Evolutionary conservation across 139 green algal genomes (phyloP).

Genomic region (Marvania coccoides): DNA sequence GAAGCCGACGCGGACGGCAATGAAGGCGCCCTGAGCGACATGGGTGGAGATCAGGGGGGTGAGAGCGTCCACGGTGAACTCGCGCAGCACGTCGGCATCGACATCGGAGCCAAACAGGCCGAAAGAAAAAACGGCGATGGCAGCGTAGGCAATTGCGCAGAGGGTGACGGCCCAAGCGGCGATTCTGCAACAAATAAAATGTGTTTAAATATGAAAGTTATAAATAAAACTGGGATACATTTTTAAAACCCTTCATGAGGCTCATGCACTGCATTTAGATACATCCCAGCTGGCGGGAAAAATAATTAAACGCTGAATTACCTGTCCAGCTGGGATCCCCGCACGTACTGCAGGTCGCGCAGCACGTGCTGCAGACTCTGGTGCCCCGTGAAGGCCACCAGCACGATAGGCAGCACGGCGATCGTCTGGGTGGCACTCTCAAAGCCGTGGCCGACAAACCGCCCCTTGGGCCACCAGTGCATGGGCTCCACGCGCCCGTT

Average conservation of each 20-base stretch:
- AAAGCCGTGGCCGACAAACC: conserved; percentile 12
- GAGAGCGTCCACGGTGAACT: conserved; percentile 21
- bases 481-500: conserved; percentile 17
- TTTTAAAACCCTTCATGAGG: too few relatives aligned
- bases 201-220: too few relatives aligned
- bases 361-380: conserved; percentile 6
- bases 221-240: too few relatives aligned
- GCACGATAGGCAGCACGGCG: conserved; percentile 10
- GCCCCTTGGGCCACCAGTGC: conserved; percentile 14
- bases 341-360: conserved; percentile 1
- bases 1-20: conserved; percentile 13
- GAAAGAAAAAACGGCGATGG: conserved; percentile 21
- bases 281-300: too few relatives aligned
- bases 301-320: too few relatives aligned
- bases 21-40: conserved; percentile 18
- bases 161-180: not conserved
- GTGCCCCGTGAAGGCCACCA: conserved; percentile 17
- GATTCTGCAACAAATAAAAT: too few relatives aligned
- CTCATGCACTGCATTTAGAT: too few relatives aligned
- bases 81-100: conserved; percentile 6
- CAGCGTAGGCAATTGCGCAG: not conserved
- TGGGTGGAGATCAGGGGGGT: conserved; percentile 1
- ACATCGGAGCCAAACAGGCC: conserved; percentile 9
- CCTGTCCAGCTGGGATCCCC: conserved; percentile 4
- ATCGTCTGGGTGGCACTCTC: conserved; percentile 18